Conservation (phyloP, 1,139 yeast species). For the Geotrichum klebahnii region DNA sequence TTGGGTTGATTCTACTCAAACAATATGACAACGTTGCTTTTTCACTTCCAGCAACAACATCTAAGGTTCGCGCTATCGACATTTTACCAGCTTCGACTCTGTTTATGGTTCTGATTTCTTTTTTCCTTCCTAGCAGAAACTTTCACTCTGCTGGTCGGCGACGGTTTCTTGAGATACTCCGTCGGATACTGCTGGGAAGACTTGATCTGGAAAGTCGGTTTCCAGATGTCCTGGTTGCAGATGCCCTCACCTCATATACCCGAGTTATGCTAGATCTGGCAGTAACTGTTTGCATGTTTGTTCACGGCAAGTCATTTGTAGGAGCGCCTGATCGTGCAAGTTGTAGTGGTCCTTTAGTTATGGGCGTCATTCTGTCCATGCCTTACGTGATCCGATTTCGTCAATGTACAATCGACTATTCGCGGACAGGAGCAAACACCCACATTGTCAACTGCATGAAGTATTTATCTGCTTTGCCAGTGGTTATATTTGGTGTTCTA, state of each 20-base stretch:
- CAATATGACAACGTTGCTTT: conserved; percentile 3
- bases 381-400: conserved; percentile 72
- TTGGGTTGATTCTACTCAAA: conserved; percentile 2
- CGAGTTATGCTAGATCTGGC: conserved; percentile 70
- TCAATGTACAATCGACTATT: conserved; percentile 74
- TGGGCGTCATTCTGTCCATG: conserved; percentile 49
- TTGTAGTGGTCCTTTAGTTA: conserved; percentile 44
- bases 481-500: conserved; percentile 41
- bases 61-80: conserved; percentile 24
- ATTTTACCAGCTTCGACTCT: conserved; percentile 41
- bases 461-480: conserved; percentile 68
- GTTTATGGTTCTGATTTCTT: conserved; percentile 30
- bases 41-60: background rate
- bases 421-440: conserved; percentile 45
- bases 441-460: conserved; percentile 71
- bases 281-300: conserved; percentile 45
- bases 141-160: conserved; percentile 32
- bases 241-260: conserved; percentile 73
- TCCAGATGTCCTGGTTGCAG: conserved; percentile 76
- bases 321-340: conserved; percentile 37
- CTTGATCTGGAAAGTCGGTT: conserved; percentile 56
- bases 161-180: conserved; percentile 41
- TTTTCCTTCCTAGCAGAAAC: conserved; percentile 32
- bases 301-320: conserved; percentile 30
- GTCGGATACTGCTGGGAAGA: conserved; percentile 52